Percentiles rank a stretch among this genome's conserved stretches.
Evolutionary conservation across 2,329 filamentous ascomycete species (phyloP).

Genomic region (Fusarium torreyae): DNA sequence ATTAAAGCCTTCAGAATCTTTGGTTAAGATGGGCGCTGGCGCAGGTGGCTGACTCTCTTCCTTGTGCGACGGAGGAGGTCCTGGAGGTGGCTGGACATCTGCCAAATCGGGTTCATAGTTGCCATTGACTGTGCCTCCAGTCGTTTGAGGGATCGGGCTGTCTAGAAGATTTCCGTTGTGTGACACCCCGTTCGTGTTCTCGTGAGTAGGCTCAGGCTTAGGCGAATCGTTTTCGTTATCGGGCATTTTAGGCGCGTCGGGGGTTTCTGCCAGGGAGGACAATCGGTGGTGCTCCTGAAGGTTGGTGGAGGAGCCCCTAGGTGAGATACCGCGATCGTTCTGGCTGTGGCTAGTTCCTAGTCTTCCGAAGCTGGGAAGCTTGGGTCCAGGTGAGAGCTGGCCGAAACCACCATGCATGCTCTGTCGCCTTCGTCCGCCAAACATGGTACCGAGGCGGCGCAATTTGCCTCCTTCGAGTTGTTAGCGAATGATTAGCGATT

Average conservation of each 20-base stretch:
- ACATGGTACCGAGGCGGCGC: constrained; percentile 78
- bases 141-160: constrained; percentile 48
- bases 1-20: constrained; percentile 83
- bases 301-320: constrained; percentile 72
- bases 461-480: constrained; percentile 65
- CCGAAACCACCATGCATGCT: constrained; percentile 76
- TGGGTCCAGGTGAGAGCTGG: constrained; percentile 67
- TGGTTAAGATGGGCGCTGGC: constrained; percentile 58
- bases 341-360: constrained; percentile 72
- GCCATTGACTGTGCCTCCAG: constrained; percentile 63
- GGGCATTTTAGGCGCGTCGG: constrained; percentile 57
- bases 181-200: constrained; percentile 63
- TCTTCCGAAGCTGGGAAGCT: constrained; percentile 72
- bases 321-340: constrained; percentile 66
- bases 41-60: constrained; percentile 57
- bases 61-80: constrained; percentile 62
- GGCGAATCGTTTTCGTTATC: constrained; percentile 48
- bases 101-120: constrained; percentile 62
- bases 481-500: constrained; percentile 39
- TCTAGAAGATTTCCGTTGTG: constrained; percentile 53
- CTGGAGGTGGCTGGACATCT: constrained; percentile 67
- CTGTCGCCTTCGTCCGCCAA: constrained; percentile 73
- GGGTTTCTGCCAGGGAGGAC: constrained; percentile 71
- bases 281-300: constrained; percentile 69
- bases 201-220: constrained; percentile 53